Conservation (phyloP, 208 protist species). For the Trypanosoma cruzi region DNA sequence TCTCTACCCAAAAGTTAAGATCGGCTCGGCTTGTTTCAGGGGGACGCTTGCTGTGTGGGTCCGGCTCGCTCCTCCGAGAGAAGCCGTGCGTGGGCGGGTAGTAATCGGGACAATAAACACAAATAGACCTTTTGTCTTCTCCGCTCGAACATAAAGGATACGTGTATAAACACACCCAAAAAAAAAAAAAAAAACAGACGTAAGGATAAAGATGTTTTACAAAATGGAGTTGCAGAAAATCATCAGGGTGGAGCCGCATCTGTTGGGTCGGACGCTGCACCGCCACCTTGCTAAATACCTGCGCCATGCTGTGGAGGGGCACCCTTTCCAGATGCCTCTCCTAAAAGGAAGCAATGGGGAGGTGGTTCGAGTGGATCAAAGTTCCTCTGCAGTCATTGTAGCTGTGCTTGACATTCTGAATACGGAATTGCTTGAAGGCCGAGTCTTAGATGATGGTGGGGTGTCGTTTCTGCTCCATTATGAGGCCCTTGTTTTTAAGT, state of each 20-base stretch:
- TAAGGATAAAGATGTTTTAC: constrained; percentile 69
- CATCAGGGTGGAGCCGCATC: constrained; percentile 62
- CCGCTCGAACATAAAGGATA: constrained; percentile 3
- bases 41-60: too few relatives aligned
- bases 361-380: constrained; percentile 33
- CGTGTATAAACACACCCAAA: constrained; percentile 25
- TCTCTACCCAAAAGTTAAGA: background rate
- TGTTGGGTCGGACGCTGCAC: constrained; percentile 66
- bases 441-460: constrained; percentile 78
- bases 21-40: too few relatives aligned
- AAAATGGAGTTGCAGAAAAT: constrained; percentile 75
- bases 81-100: background rate
- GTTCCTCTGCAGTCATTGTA: constrained; percentile 74
- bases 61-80: background rate
- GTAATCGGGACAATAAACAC: too few relatives aligned
- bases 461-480: constrained; percentile 82
- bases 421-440: constrained; percentile 65
- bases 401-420: constrained; percentile 83
- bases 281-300: constrained; percentile 70
- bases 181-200: too few relatives aligned
- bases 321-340: constrained; percentile 48
- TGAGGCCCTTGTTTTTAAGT: constrained; percentile 81
- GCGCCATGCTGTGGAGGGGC: constrained; percentile 73
- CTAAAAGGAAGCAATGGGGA: constrained; percentile 15
- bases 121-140: too few relatives aligned